Conservation (phyloP, 2,329 filamentous ascomycete species). For the Acarospora socialis region DNA sequence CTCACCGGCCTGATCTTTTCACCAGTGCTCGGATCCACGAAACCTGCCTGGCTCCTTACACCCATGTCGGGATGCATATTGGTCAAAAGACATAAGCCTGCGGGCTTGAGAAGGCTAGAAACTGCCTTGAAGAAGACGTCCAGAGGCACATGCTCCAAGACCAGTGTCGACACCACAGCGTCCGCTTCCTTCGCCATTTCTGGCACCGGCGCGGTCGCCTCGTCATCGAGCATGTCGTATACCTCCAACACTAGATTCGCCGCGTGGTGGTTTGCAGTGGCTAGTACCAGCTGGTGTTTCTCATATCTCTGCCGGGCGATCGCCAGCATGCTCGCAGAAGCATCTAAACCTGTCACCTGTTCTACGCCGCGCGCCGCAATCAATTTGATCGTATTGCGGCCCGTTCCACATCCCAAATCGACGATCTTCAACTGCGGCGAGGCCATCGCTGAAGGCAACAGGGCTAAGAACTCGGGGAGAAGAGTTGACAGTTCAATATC, state of each 20-base stretch:
- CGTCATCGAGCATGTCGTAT: constrained; percentile 27
- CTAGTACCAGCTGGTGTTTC: too few species aligned
- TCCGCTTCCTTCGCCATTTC: constrained; percentile 24
- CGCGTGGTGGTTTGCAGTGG: too few species aligned
- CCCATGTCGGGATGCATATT: constrained; percentile 59
- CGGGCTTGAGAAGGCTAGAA: constrained; percentile 28
- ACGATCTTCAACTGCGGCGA: constrained; percentile 29
- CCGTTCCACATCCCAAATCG: constrained; percentile 54
- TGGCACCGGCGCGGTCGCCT: constrained; percentile 15
- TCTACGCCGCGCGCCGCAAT: constrained; percentile 16
- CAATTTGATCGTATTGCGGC: constrained; percentile 45
- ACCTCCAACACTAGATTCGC: constrained; percentile 19
- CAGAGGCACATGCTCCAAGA: constrained; percentile 49
- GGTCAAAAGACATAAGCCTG: constrained; percentile 43
- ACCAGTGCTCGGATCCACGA: constrained; percentile 38
- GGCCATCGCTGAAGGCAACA: constrained; percentile 14
- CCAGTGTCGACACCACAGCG: constrained; percentile 45
- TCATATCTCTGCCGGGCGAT: constrained; percentile 32
- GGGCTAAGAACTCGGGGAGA: constrained; percentile 34
- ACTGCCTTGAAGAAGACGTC: constrained; percentile 36
- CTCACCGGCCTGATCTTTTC: constrained; percentile 46
- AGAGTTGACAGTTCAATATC: constrained; percentile 38
- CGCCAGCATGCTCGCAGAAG: constrained; percentile 42
- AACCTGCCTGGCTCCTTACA: constrained; percentile 43
- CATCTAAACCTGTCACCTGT: constrained; percentile 39